Percentiles rank a stretch among this genome's conserved stretches.
Conservation (phyloP, 331 rosid genomes). For the Pyracantha coccinea region DNA sequence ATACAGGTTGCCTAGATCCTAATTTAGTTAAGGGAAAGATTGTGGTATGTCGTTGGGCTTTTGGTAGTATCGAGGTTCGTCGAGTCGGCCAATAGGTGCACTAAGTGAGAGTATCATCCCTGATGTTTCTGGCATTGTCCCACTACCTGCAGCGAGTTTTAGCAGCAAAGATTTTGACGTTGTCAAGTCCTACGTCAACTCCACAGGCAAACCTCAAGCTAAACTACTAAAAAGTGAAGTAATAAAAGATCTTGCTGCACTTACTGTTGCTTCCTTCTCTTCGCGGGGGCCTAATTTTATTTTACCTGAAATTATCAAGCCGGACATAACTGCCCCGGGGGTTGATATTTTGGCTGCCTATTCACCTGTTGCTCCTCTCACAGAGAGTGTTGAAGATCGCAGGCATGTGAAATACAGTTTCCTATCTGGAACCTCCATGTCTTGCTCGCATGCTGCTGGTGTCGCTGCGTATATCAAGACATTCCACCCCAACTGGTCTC, state of each 20-base stretch:
- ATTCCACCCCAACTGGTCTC: not conserved
- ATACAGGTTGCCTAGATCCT: not conserved
- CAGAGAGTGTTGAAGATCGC: not conserved
- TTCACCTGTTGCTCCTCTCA: constrained; percentile 15
- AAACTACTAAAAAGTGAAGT: constrained; percentile 15
- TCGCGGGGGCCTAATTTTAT: constrained; percentile 18
- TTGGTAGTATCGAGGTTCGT: not conserved
- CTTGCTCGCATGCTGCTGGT: constrained; percentile 43
- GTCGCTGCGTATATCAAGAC: constrained; percentile 34
- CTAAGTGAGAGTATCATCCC: not conserved
- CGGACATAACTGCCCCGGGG: constrained; percentile 48
- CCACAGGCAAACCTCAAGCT: constrained; percentile 5
- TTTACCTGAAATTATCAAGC: constrained; percentile 24
- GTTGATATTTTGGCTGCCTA: constrained; percentile 36
- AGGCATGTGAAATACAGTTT: constrained; percentile 25
- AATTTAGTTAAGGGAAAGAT: constrained; percentile 21
- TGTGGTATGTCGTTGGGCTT: not conserved
- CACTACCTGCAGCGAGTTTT: not conserved
- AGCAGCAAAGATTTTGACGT: not conserved
- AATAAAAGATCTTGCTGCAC: not conserved
- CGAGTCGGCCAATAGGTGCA: constrained; percentile 5
- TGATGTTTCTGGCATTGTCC: not conserved
- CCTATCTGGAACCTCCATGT: constrained; percentile 38
- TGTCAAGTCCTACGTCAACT: not conserved
- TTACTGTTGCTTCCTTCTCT: constrained; percentile 1